Evolutionary conservation across 2,329 filamentous ascomycete genomes (phyloP).

Genomic region (Rhynchosporium secalis): DNA sequence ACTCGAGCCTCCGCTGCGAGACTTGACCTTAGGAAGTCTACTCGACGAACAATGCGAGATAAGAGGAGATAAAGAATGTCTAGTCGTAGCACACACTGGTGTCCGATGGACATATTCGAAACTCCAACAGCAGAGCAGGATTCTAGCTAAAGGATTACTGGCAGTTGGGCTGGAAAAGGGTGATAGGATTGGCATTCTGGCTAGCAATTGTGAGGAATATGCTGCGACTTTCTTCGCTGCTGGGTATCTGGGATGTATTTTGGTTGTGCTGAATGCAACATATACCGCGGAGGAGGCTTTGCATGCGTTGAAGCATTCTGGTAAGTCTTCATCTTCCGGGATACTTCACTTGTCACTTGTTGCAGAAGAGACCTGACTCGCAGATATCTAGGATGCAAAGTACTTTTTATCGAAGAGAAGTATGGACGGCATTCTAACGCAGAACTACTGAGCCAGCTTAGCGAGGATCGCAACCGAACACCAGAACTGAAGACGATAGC

Average conservation of each 20-base stretch:
- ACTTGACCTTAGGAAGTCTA: conserved; percentile 71
- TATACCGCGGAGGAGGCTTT: conserved; percentile 74
- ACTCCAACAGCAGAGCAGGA: conserved; percentile 60
- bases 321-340: conserved; percentile 44
- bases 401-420: conserved; percentile 70
- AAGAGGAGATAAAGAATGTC: conserved; percentile 64
- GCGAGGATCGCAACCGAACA: conserved; percentile 25
- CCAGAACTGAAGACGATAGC: conserved; percentile 51
- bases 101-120: conserved; percentile 71
- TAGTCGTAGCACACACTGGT: conserved; percentile 75
- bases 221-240: conserved; percentile 33
- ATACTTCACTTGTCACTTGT: neutral
- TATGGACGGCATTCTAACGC: conserved; percentile 68
- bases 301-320: conserved; percentile 71
- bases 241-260: conserved; percentile 57
- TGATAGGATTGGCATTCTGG: conserved; percentile 30
- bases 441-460: conserved; percentile 56
- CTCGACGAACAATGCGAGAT: conserved; percentile 69
- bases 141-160: conserved; percentile 64
- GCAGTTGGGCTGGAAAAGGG: conserved; percentile 34
- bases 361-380: conserved; percentile 42
- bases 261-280: conserved; percentile 81
- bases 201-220: conserved; percentile 36
- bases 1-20: conserved; percentile 60
- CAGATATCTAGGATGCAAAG: conserved; percentile 58